A percentile compares a stretch with the other conserved stretches of the same genome.
Conservation (phyloP, 78 protist species). For the Salpingoeca rosetta region DNA sequence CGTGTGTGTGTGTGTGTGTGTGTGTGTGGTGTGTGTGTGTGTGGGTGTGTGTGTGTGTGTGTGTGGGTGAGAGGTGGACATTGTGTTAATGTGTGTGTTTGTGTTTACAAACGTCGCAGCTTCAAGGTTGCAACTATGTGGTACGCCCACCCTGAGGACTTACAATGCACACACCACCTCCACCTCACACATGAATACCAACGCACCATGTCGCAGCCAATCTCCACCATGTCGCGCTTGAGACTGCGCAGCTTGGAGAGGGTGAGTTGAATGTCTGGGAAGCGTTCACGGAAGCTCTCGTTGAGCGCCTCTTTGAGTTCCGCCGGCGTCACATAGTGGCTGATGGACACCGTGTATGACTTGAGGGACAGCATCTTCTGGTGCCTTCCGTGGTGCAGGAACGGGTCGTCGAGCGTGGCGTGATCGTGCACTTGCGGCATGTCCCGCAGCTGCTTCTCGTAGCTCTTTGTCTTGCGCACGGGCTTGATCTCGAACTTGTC, state of each 20-base stretch:
- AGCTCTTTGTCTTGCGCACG: too few species aligned
- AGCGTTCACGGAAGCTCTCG: not conserved
- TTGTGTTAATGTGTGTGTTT: too few species aligned
- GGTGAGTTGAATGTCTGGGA: not conserved
- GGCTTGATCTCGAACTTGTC: too few species aligned
- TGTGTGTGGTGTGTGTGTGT: too few species aligned
- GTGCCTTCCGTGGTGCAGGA: not conserved
- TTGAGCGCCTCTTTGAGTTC: not conserved
- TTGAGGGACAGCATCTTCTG: not conserved
- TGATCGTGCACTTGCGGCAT: not conserved
- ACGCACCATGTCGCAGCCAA: too few species aligned
- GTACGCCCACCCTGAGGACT: not conserved
- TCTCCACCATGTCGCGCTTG: not conserved
- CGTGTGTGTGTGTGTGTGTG: too few species aligned
- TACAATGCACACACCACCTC: not conserved
- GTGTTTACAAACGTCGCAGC: not conserved
- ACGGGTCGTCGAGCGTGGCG: too few species aligned
- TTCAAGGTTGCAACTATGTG: not conserved
- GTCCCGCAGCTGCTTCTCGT: too few species aligned
- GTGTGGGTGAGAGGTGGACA: too few species aligned
- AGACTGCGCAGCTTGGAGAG: not conserved
- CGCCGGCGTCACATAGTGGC: not conserved
- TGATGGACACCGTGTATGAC: not conserved
- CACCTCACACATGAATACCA: not conserved
- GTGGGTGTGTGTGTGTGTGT: too few species aligned